phyloP scores from a whole-genome alignment of 768 basidiomycete species.

The Hydnomerulius pinastri region DNA sequence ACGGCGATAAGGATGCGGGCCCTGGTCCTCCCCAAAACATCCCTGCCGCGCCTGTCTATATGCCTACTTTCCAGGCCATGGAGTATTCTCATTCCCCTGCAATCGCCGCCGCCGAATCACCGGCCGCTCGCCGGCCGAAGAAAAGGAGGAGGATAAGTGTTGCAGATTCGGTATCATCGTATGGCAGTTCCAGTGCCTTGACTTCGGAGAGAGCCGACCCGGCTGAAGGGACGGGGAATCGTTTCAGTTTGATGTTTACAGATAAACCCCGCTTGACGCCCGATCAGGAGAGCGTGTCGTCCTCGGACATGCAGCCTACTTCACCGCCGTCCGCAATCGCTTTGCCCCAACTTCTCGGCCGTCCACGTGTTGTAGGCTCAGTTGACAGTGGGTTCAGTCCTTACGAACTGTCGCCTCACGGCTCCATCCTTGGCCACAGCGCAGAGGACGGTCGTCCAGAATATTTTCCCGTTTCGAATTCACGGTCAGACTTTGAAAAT shows the following conservation, averaged over 20 bases:
- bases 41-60: constrained; percentile 35
- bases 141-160: constrained; percentile 39
- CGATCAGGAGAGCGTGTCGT: constrained; percentile 33
- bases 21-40: constrained; percentile 27
- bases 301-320: constrained; percentile 34
- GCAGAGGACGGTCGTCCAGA: constrained; percentile 29
- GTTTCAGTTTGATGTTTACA: constrained; percentile 21
- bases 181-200: constrained; percentile 28
- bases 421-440: constrained; percentile 8
- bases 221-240: constrained; percentile 22
- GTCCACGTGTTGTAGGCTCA: constrained; percentile 14
- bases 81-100: constrained; percentile 37
- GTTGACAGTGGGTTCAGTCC: constrained; percentile 25
- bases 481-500: constrained; percentile 35
- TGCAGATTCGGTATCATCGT: constrained; percentile 37
- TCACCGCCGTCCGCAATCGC: constrained; percentile 31
- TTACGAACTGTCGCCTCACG: constrained; percentile 28
- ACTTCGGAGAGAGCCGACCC: constrained; percentile 20
- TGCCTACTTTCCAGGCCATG: constrained; percentile 43
- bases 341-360: constrained; percentile 29
- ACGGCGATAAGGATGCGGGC: constrained; percentile 35
- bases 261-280: constrained; percentile 35
- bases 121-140: constrained; percentile 29
- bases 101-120: constrained; percentile 33
- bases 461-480: constrained; percentile 38